Evolutionary conservation across 164 flowering plant species (phyloP).

Genomic region (Nelumbo lutea): DNA sequence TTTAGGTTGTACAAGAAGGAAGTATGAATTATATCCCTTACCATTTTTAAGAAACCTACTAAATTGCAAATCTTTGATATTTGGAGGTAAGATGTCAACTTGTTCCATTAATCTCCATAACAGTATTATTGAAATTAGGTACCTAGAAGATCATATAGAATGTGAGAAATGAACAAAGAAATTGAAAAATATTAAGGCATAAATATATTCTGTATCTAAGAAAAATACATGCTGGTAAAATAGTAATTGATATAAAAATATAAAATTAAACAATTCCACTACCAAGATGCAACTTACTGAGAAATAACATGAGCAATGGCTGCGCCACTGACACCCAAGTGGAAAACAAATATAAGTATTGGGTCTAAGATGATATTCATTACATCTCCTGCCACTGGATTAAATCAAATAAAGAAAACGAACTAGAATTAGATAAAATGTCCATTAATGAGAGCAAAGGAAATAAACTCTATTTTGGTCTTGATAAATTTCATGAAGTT

Average conservation of each 20-base stretch:
- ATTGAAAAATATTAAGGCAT: not conserved
- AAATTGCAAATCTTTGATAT: constrained; percentile 55
- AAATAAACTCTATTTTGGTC: not conserved
- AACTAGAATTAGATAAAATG: constrained; percentile 1
- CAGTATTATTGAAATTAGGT: constrained; percentile 61
- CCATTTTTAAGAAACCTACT: constrained; percentile 81
- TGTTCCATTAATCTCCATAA: constrained; percentile 46
- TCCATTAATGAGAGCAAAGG: not conserved
- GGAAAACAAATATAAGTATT: constrained; percentile 59
- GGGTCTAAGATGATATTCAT: constrained; percentile 79
- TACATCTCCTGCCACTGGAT: constrained; percentile 68
- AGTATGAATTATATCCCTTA: constrained; percentile 15
- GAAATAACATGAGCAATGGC: constrained; percentile 96
- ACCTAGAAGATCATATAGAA: constrained; percentile 35
- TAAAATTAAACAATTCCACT: too few species aligned
- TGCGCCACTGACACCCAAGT: constrained; percentile 81
- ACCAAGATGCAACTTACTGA: constrained; percentile 61
- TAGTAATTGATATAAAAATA: not conserved
- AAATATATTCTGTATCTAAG: not conserved
- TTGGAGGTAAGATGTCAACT: constrained; percentile 74
- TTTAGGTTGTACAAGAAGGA: not conserved
- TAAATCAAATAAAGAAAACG: not conserved
- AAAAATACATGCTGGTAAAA: not conserved
- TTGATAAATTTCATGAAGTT: too few species aligned
- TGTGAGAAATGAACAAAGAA: not conserved